Evolutionary conservation across 176 grass and related monocot species (phyloP), one percentile per base, ranked within the genome.

Genomic region (Typha latifolia): DNA sequence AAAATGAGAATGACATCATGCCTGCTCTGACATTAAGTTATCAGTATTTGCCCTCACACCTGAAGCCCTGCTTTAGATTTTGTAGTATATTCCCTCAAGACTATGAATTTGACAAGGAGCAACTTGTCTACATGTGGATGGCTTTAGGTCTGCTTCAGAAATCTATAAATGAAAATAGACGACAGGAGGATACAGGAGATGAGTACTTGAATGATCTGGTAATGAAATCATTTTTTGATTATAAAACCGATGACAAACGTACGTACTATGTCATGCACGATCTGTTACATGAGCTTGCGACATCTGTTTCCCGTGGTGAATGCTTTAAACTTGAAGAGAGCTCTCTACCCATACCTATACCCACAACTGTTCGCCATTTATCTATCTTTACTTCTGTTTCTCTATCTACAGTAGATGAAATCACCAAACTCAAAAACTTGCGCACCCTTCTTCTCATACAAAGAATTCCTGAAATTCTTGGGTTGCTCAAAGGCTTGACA

Each of bases 61-160:
- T 77, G 63, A 50, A 77, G 59, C 49, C 49, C 14, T 77, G 74
- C 4, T 77, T 77, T 23, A 56, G 29, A 48, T 77, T 57, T 59
- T 77, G 74, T 67, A 77, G 64, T 16, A 53, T 77, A 68, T 77
- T 77, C 68, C 64, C 49, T 3, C 16, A 48, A 67, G 63, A 77
- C 26, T 32, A 77, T 77, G 0, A 18, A 0, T 77, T 68, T 47
- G 8, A 37, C 7, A 77, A 77, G n/a, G 50, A 77, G 12, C 49
- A 77, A 24, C 52, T 76, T 18, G 55, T 76, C 48, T 22, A 48
- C 5, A 77, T 77, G 64, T 77, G 64, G 64, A 24, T 77, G 22
- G 49, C 64, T 22, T 4, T 61, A 1, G 63, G 73, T 49, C 23
- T 76, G 16, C 48, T 76, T 21, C 26, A 49, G 3, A 20, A 52